Percentiles rank a stretch among this genome's conserved stretches.
These are phyloP conservation scores for Aphanoascus verrucosus DNA, from an alignment of 2,329 filamentous ascomycete genomes.

Conservation along the genomic window DNA sequence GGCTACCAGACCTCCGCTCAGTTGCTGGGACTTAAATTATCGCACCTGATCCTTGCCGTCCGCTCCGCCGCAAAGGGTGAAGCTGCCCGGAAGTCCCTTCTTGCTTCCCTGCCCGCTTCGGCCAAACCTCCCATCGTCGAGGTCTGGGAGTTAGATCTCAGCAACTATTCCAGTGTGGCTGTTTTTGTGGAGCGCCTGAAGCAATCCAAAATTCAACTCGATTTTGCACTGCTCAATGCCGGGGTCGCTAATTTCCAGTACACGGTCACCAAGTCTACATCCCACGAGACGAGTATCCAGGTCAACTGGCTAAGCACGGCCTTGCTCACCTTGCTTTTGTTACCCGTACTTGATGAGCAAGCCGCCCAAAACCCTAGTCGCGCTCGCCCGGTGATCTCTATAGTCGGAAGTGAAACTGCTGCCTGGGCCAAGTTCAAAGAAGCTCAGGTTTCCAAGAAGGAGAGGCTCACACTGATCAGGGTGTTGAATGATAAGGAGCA, in stretches of 20 bases:
- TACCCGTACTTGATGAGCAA: constrained; percentile 17
- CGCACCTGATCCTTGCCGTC: constrained; percentile 40
- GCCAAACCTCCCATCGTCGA: constrained; percentile 34
- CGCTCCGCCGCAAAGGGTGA: constrained; percentile 38
- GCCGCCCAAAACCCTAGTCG: constrained; percentile 10
- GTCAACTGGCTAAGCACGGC: constrained; percentile 21
- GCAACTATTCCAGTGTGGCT: constrained; percentile 37
- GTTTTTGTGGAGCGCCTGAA: constrained; percentile 30
- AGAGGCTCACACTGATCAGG: too few relatives aligned
- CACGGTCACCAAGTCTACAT: constrained; percentile 19
- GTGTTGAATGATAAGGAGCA: constrained; percentile 8
- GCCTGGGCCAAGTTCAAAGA: not conserved
- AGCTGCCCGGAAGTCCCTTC: constrained; percentile 28
- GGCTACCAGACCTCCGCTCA: constrained; percentile 38
- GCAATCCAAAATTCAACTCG: constrained; percentile 12
- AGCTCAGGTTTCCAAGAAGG: too few relatives aligned
- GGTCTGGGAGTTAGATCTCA: constrained; percentile 44
- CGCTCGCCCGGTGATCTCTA: constrained; percentile 11
- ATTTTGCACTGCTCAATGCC: constrained; percentile 40
- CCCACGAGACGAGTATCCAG: constrained; percentile 35
- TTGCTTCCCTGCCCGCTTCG: too few relatives aligned
- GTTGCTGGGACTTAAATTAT: constrained; percentile 32
- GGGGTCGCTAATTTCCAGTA: constrained; percentile 22
- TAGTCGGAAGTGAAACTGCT: not conserved
- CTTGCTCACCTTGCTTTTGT: constrained; percentile 16